Conservation (phyloP, 1,139 yeast genomes). For the Nakaseomyces uthaithaninus region DNA sequence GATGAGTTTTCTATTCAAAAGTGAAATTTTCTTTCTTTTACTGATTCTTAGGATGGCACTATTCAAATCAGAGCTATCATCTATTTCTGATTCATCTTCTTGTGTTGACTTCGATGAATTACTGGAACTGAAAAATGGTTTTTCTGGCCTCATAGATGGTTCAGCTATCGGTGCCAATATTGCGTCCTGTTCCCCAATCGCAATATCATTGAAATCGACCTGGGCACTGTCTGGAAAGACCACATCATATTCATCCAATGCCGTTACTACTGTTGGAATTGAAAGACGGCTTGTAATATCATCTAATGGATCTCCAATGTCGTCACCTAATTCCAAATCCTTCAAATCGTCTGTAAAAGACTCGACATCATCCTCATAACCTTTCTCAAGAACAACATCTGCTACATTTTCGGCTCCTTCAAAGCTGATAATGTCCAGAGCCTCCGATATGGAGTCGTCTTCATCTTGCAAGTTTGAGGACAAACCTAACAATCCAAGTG, state of each 20-base stretch:
- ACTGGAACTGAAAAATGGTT: background rate
- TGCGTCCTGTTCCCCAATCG: background rate
- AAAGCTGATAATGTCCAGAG: constrained; percentile 1
- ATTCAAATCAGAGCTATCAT: constrained; percentile 12
- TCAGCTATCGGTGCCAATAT: background rate
- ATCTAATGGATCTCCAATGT: background rate
- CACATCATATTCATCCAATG: constrained; percentile 24
- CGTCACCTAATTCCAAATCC: constrained; percentile 2
- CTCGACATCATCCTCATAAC: constrained; percentile 8
- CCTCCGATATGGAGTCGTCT: constrained; percentile 8
- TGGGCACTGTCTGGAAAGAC: constrained; percentile 5
- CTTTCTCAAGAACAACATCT: constrained; percentile 6
- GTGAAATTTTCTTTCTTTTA: background rate
- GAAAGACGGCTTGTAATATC: constrained; percentile 8
- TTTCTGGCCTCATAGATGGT: background rate
- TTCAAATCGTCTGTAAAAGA: constrained; percentile 8
- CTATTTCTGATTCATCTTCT: constrained; percentile 2
- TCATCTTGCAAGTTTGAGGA: constrained; percentile 1
- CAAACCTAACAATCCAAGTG: background rate
- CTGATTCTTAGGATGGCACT: constrained; percentile 11
- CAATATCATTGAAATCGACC: background rate
- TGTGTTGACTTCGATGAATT: background rate
- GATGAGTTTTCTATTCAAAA: constrained; percentile 9
- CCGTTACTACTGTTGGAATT: constrained; percentile 17
- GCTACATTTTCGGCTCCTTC: constrained; percentile 8